Percentiles rank a stretch among this genome's conserved stretches.
These are phyloP conservation scores for Verticillium tricorpus DNA, from an alignment of 2,329 filamentous ascomycete species.

Conservation along the genomic window DNA sequence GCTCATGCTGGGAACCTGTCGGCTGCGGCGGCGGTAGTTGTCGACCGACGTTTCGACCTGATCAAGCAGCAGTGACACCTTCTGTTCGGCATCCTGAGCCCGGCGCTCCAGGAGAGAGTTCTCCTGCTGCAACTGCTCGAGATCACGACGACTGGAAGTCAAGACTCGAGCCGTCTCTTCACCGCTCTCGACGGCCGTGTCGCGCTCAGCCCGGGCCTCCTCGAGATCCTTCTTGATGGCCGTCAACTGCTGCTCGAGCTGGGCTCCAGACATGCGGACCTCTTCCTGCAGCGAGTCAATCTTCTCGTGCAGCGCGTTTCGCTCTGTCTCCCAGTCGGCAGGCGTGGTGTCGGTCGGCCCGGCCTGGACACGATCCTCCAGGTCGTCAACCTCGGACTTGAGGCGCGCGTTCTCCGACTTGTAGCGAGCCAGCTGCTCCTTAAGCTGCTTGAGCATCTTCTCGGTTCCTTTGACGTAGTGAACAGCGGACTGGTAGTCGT, in stretches of 20 bases:
- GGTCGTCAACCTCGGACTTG: slow-evolving; percentile 72
- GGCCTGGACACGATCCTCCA: slow-evolving; percentile 49
- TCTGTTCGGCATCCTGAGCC: slow-evolving; percentile 84
- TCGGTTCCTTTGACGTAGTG: slow-evolving; percentile 98
- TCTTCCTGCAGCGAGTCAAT: slow-evolving; percentile 66
- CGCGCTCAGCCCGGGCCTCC: slow-evolving; percentile 62
- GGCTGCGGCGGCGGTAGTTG: slow-evolving; percentile 80
- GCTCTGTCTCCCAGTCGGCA: slow-evolving; percentile 71
- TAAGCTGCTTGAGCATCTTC: slow-evolving; percentile 98
- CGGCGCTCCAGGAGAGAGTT: slow-evolving; percentile 78
- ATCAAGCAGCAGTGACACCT: slow-evolving; percentile 87
- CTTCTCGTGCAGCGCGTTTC: slow-evolving; percentile 60
- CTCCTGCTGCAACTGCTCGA: slow-evolving; percentile 79
- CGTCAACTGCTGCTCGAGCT: slow-evolving; percentile 68
- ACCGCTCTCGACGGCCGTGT: slow-evolving; percentile 53
- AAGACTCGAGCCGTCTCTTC: slow-evolving; percentile 55
- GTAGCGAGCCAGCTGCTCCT: slow-evolving; percentile 90
- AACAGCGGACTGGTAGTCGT: slow-evolving; percentile 95
- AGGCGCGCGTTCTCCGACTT: slow-evolving; percentile 81
- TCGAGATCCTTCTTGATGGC: slow-evolving; percentile 67
- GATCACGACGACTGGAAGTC: slow-evolving; percentile 55
- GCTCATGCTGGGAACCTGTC: slow-evolving; percentile 49
- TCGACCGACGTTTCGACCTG: slow-evolving; percentile 93
- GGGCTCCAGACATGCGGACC: slow-evolving; percentile 58
- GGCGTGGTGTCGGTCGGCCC: slow-evolving; percentile 35